These are phyloP conservation scores for Cylindrodendrum hubeiense DNA, from an alignment of 2,329 filamentous ascomycete genomes.

Conservation along the genomic window DNA sequence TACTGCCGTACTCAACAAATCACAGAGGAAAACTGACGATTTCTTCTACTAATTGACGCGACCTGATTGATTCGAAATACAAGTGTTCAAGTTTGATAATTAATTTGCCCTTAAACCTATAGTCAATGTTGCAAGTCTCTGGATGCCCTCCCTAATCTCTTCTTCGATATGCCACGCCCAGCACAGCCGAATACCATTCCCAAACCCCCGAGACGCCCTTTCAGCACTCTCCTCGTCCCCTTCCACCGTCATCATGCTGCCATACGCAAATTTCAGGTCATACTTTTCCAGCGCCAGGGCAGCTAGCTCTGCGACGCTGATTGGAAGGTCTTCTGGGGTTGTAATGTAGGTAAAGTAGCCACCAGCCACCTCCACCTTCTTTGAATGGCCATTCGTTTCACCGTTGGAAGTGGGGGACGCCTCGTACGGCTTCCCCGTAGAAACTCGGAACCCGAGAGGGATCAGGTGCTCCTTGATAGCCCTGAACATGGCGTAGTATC, in stretches of 20 bases:
- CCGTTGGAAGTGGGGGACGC: background rate
- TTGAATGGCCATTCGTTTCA: background rate
- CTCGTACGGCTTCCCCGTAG: conserved; percentile 29
- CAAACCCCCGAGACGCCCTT: conserved; percentile 3
- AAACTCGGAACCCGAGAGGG: conserved; percentile 32
- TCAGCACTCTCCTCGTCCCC: conserved; percentile 5
- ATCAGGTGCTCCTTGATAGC: conserved; percentile 32
- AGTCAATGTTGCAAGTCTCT: background rate
- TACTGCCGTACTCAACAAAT: no score
- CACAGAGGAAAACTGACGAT: no score
- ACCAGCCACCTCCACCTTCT: background rate
- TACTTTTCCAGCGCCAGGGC: background rate
- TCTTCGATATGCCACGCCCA: conserved; percentile 19
- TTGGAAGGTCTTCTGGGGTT: background rate
- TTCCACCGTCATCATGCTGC: conserved; percentile 13
- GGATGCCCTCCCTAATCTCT: conserved; percentile 11
- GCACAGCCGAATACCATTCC: conserved; percentile 10
- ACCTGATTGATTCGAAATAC: background rate
- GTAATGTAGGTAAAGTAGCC: conserved; percentile 15
- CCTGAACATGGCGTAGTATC: conserved; percentile 32
- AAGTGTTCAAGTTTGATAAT: background rate
- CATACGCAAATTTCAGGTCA: conserved; percentile 18
- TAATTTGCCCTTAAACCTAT: background rate
- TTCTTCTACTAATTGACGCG: rapidly evolving
- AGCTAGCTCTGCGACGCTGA: background rate